Evolutionary conservation across 768 basidiomycete species (phyloP), one percentile per base, ranked within the genome.

Genomic region (Tephrocybe sp.): DNA sequence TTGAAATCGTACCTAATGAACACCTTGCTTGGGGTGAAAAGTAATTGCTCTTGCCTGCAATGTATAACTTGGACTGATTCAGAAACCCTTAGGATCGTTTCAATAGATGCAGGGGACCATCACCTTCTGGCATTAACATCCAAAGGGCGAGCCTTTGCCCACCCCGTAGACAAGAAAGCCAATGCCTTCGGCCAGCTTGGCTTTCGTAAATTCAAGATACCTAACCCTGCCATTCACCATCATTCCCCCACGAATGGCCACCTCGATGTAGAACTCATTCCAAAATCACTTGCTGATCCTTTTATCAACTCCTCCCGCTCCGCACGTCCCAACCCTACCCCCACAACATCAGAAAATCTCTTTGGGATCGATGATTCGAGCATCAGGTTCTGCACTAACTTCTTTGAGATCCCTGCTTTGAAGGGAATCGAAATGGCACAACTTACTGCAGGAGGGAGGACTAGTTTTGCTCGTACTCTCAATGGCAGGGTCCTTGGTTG

Each of bases 101-200:
- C 84, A 1, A 84, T 98, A 19, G 79, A 84, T 4, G 80, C 87
- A 2, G 93, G 94, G 12, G 65, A 71, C 12, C 80, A 85, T 61
- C 87, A 89, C 62, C 69, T 89, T 9, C 76, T 89, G n/a, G 86
- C 82, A 4, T 64, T 87, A 35, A 87, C 87, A 8, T 85, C 83
- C 9, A 72, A 71, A 26, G 92, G 92, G 2, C 85, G 91, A 41
- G 78, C 87, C 4, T 93, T 89, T 63, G 79, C 84, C 2, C 82
- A 91, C 60, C 90, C 94, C 0, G 73, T 90, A 38, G 81, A 80
- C 55, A 81, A 82, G 55, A 65, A 77, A 8, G 93, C 88, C 23
- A 98, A 98, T 67, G 70, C 78, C 1, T 80, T 84, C 62, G 89
- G 90, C 1, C 94, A 97, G 63, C 82, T 98, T 7, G 94, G 93